phyloP scores from a whole-genome alignment of 2,329 filamentous ascomycete genomes.

The Penicillium brevicompactum region DNA sequence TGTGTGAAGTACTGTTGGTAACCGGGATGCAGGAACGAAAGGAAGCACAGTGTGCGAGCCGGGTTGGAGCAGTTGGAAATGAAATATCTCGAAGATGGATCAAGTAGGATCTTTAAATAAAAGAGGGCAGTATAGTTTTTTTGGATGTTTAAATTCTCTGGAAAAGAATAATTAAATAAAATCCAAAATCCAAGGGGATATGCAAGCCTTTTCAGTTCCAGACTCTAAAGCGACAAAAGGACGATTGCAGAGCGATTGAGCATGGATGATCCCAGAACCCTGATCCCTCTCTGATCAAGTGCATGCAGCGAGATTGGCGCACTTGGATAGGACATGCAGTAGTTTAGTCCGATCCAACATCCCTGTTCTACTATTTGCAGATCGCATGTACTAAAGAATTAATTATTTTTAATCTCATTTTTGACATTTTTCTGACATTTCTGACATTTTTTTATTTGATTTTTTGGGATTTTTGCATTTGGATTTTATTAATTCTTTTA shows the following conservation, averaged over 20 bases:
- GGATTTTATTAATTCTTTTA: too few relatives aligned
- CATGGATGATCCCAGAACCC: conserved; percentile 25
- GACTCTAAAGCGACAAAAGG: conserved; percentile 15
- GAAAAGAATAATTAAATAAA: conserved; percentile 4
- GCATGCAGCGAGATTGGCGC: conserved; percentile 16
- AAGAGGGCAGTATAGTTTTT: conserved; percentile 2
- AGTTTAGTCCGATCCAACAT: conserved; percentile 21
- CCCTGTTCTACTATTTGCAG: conserved; percentile 25
- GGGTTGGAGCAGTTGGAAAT: conserved; percentile 7
- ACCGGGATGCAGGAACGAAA: conserved; percentile 24
- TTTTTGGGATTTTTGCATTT: too few relatives aligned
- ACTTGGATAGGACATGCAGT: conserved; percentile 17
- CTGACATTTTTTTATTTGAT: too few relatives aligned
- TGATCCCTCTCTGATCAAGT: conserved; percentile 22
- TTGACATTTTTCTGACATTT: not conserved
- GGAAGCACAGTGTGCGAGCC: conserved; percentile 10
- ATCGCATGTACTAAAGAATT: conserved; percentile 12
- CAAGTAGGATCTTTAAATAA: conserved; percentile 15
- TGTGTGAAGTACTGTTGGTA: conserved; percentile 12
- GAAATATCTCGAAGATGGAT: conserved; percentile 8
- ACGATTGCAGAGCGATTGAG: conserved; percentile 9
- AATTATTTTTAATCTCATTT: not conserved
- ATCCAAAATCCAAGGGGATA: conserved; percentile 4
- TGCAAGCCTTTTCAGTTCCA: conserved; percentile 23
- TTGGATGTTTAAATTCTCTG: conserved; percentile 1